phyloP scores from a whole-genome alignment of 148 eudicot species.

The Polygonum aviculare region DNA sequence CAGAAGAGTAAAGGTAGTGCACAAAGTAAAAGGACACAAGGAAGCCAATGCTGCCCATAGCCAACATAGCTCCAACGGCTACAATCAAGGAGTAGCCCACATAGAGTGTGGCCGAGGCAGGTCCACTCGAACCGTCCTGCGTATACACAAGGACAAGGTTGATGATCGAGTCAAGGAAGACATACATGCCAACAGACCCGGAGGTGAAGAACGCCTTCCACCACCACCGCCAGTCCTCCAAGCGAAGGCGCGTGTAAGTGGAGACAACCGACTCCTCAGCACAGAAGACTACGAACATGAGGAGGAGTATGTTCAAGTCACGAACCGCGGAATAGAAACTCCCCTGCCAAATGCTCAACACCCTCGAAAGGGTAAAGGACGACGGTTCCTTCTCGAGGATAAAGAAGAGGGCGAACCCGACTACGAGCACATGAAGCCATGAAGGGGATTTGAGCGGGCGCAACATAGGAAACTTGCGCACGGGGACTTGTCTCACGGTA shows the following conservation, averaged over 20 bases:
- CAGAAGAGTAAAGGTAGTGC: not conserved
- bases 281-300: not conserved
- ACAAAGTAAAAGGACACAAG: not conserved
- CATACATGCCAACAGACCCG: not conserved
- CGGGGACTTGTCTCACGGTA: not conserved
- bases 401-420: not conserved
- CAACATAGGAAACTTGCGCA: not conserved
- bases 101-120: not conserved
- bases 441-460: not conserved
- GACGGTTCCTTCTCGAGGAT: not conserved
- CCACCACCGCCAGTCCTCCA: not conserved
- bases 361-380: no score
- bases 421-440: not conserved
- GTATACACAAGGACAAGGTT: not conserved
- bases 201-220: not conserved
- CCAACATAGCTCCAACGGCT: not conserved
- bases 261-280: not conserved
- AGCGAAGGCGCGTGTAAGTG: not conserved
- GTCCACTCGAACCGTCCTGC: not conserved
- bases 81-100: not conserved
- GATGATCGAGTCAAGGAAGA: not conserved
- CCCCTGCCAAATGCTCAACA: no score
- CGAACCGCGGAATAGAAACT: no score
- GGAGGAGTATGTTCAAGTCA: not conserved
- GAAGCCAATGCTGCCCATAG: not conserved